Percentiles rank a stretch among this genome's conserved stretches.
phyloP scores from a whole-genome alignment of 768 basidiomycete species.

The Boletus huronensis region DNA sequence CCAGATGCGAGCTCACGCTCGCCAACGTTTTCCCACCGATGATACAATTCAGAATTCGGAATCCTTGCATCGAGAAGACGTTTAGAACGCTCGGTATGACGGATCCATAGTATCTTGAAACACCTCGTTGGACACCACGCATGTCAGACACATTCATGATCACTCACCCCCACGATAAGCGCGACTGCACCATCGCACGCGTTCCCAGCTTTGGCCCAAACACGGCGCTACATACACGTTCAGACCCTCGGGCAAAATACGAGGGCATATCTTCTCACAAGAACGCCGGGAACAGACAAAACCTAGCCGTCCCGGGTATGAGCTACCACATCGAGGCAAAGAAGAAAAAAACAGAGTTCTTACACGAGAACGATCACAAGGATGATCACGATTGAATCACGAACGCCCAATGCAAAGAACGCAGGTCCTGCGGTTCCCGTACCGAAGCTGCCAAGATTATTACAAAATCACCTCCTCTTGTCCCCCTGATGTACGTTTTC shows the following conservation, averaged over 20 bases:
- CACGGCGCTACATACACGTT: conserved; percentile 34
- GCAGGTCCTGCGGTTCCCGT: no score
- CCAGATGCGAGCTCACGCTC: conserved; percentile 38
- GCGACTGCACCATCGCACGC: conserved; percentile 55
- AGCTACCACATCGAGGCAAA: not conserved
- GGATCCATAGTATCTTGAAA: conserved; percentile 38
- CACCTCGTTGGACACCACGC: not conserved
- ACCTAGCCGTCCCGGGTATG: conserved; percentile 17
- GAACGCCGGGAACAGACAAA: conserved; percentile 36
- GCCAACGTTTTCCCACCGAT: conserved; percentile 60
- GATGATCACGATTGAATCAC: no score
- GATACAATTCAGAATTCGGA: conserved; percentile 56
- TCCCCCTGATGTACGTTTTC: no score
- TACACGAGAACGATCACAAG: no score
- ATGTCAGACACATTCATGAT: conserved; percentile 10
- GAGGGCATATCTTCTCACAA: conserved; percentile 28
- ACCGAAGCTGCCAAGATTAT: no score
- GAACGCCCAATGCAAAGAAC: no score
- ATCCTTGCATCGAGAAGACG: conserved; percentile 51
- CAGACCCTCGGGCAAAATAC: not conserved
- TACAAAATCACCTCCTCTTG: no score
- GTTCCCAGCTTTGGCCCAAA: conserved; percentile 54
- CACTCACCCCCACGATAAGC: conserved; percentile 50
- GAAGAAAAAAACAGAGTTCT: no score
- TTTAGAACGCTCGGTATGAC: conserved; percentile 45